Percentiles rank a stretch among this genome's conserved stretches.
Evolutionary conservation across 148 eudicot genomes (phyloP).

Genomic region (Fagopyrum tataricum): DNA sequence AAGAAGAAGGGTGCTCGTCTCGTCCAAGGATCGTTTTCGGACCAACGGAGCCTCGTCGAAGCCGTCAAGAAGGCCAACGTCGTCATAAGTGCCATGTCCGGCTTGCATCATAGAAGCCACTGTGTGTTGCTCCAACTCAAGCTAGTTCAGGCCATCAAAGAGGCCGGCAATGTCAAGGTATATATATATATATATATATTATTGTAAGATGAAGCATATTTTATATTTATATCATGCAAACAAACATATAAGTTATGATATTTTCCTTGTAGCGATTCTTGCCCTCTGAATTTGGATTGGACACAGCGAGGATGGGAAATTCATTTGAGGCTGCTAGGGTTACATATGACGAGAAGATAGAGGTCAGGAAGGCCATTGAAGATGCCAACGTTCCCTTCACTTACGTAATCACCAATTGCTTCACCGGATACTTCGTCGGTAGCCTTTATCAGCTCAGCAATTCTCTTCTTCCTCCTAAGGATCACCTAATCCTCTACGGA

Average conservation of each 20-base stretch:
- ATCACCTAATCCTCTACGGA: slow-evolving; percentile 40
- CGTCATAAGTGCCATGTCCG: slow-evolving; percentile 66
- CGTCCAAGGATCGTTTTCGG: slow-evolving; percentile 44
- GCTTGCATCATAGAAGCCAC: slow-evolving; percentile 56
- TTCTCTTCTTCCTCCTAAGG: slow-evolving; percentile 47
- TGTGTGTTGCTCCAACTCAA: slow-evolving; percentile 55
- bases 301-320: slow-evolving; percentile 53
- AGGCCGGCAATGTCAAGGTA: slow-evolving; percentile 78
- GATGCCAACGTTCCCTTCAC: slow-evolving; percentile 61
- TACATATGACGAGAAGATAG: slow-evolving; percentile 66
- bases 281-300: slow-evolving; percentile 77
- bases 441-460: slow-evolving; percentile 42
- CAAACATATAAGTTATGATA: too few relatives aligned
- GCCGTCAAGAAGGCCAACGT: slow-evolving; percentile 63
- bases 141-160: slow-evolving; percentile 71
- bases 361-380: slow-evolving; percentile 61
- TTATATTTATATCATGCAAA: too few relatives aligned
- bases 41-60: slow-evolving; percentile 57
- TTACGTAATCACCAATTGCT: slow-evolving; percentile 56
- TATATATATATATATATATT: too few relatives aligned
- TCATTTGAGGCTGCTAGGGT: slow-evolving; percentile 62
- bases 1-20: slow-evolving; percentile 54
- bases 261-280: slow-evolving; percentile 42
- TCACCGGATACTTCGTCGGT: slow-evolving; percentile 59
- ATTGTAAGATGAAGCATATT: too few relatives aligned